phyloP scores from a whole-genome alignment of 139 green algal species.

The Coelastrella sp. region DNA sequence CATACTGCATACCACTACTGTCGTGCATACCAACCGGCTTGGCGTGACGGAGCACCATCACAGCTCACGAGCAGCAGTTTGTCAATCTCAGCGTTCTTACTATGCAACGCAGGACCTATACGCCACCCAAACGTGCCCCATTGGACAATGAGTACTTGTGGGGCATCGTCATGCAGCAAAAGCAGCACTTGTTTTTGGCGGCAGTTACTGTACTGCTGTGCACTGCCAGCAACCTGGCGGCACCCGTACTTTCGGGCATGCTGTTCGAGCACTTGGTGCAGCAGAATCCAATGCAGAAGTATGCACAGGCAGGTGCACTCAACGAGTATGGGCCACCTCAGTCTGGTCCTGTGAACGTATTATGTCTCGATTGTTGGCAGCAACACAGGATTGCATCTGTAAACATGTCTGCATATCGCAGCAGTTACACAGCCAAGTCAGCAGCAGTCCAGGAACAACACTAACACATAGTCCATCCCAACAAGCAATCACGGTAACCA shows the following conservation, averaged over 20 bases:
- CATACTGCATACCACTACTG: too few relatives aligned
- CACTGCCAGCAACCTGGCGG: slow-evolving; percentile 84
- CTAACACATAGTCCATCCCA: too few relatives aligned
- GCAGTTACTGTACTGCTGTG: slow-evolving; percentile 71
- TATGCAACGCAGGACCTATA: slow-evolving; percentile 25
- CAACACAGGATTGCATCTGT: too few relatives aligned
- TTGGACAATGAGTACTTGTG: slow-evolving; percentile 77
- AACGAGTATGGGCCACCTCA: too few relatives aligned
- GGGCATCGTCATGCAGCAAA: slow-evolving; percentile 72
- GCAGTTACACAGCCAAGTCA: background rate
- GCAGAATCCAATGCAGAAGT: slow-evolving; percentile 68
- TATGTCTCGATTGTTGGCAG: background rate
- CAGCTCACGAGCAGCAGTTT: too few relatives aligned
- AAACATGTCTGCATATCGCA: too few relatives aligned
- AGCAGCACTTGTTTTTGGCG: slow-evolving; percentile 64
- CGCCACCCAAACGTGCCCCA: slow-evolving; percentile 46
- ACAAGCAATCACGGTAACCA: too few relatives aligned
- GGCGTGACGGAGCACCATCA: too few relatives aligned
- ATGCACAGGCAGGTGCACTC: slow-evolving; percentile 60
- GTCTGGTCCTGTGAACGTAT: too few relatives aligned
- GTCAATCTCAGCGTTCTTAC: background rate
- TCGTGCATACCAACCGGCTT: too few relatives aligned
- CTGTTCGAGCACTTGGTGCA: slow-evolving; percentile 87
- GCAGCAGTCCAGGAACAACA: too few relatives aligned
- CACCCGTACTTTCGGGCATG: slow-evolving; percentile 83